Conservation (phyloP, 2,329 filamentous ascomycete genomes). For the Didymella sp. region DNA sequence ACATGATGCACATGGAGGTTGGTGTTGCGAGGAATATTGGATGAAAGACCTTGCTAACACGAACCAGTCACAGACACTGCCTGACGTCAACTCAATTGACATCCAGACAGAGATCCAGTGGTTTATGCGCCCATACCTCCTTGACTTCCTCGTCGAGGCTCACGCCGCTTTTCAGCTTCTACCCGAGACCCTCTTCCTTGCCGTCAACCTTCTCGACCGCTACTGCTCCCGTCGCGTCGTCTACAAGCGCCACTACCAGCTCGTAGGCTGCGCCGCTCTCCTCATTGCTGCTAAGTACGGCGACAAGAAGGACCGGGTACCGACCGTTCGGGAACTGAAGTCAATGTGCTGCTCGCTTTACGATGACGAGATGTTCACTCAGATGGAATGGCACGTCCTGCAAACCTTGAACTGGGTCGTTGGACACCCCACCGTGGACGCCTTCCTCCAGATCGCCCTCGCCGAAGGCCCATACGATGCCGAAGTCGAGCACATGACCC, state of each 20-base stretch:
- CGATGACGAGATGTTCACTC: conserved; percentile 99
- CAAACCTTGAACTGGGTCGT: conserved; percentile 97
- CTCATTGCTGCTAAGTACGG: conserved; percentile 98
- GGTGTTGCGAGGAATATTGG: conserved; percentile 35
- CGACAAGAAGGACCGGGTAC: conserved; percentile 98
- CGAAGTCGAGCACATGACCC: conserved; percentile 92
- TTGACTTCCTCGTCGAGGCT: conserved; percentile 97
- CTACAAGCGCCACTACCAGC: conserved; percentile 98
- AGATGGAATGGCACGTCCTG: conserved; percentile 99
- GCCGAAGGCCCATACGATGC: conserved; percentile 76
- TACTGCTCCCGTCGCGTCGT: conserved; percentile 98
- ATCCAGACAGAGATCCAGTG: conserved; percentile 99
- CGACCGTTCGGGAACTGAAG: conserved; percentile 94
- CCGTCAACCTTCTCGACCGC: conserved; percentile 93
- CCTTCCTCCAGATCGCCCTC: conserved; percentile 87
- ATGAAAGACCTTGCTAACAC: conserved; percentile 36
- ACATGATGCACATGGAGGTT: conserved; percentile 95
- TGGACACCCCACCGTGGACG: conserved; percentile 94
- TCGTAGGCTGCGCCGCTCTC: conserved; percentile 94
- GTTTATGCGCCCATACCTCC: conserved; percentile 98
- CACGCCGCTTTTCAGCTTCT: conserved; percentile 93
- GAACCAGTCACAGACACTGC: conserved; percentile 77
- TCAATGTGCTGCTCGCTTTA: conserved; percentile 99
- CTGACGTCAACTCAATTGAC: conserved; percentile 96
- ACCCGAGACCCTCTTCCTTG: conserved; percentile 93